phyloP scores from a whole-genome alignment of 2,329 filamentous ascomycete species.

The Seiridium cupressi region DNA sequence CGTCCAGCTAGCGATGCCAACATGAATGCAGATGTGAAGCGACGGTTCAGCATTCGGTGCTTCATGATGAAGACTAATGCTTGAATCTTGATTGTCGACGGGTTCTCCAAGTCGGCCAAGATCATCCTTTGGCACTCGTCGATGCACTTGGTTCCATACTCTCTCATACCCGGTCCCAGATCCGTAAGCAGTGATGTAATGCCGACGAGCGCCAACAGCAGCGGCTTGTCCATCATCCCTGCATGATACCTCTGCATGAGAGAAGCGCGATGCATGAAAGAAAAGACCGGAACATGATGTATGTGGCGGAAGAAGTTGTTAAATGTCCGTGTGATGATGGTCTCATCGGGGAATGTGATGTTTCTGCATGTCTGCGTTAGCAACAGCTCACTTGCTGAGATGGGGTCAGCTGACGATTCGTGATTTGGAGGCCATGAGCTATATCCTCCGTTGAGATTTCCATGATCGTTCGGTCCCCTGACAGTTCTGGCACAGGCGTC shows the following conservation, averaged over 20 bases:
- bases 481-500: conserved; percentile 24
- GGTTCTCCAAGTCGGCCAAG: conserved; percentile 51
- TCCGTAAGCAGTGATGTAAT: conserved; percentile 56
- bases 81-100: conserved; percentile 55
- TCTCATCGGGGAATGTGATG: conserved; percentile 39
- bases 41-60: conserved; percentile 42
- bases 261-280: conserved; percentile 57
- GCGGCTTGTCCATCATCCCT: conserved; percentile 52
- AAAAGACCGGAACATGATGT: conserved; percentile 58
- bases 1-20: conserved; percentile 43
- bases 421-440: conserved; percentile 35
- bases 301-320: conserved; percentile 58
- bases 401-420: conserved; percentile 20
- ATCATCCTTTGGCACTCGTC: conserved; percentile 54
- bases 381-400: conserved; percentile 33
- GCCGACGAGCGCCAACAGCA: conserved; percentile 53
- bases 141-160: conserved; percentile 53
- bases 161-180: conserved; percentile 48
- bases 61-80: conserved; percentile 44
- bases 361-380: conserved; percentile 39
- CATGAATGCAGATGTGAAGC: conserved; percentile 47
- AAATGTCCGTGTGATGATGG: conserved; percentile 50
- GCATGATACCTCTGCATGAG: conserved; percentile 59
- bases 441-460: conserved; percentile 19
- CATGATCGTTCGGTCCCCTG: conserved; percentile 19